phyloP scores from a whole-genome alignment of 2,329 filamentous ascomycete species.

The Ophiocordyceps camponoti-rufipedis region DNA sequence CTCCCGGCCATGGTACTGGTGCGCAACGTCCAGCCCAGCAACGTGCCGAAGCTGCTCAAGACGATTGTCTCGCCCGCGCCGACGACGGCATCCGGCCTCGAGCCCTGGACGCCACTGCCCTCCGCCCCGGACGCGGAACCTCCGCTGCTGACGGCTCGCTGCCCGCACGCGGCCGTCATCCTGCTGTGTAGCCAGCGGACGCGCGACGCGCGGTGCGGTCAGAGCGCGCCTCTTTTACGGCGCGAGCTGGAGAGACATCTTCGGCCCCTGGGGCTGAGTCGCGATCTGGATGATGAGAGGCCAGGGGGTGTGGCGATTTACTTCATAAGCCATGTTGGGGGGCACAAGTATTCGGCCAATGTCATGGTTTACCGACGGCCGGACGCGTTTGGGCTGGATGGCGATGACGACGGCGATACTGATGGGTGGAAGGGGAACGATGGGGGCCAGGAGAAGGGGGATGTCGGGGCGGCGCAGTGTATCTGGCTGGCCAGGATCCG shows the following conservation, averaged over 20 bases:
- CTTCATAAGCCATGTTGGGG: conserved; percentile 90
- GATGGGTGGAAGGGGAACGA: conserved; percentile 11
- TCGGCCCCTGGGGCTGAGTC: conserved; percentile 64
- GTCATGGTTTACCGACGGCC: conserved; percentile 71
- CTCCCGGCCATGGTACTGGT: conserved; percentile 72
- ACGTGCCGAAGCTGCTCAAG: conserved; percentile 53
- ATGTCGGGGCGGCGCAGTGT: conserved; percentile 57
- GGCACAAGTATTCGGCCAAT: conserved; percentile 92
- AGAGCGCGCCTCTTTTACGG: conserved; percentile 76
- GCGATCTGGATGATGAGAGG: conserved; percentile 74
- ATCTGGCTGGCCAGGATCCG: conserved; percentile 78
- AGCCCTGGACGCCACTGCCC: conserved; percentile 4
- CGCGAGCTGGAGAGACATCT: conserved; percentile 82
- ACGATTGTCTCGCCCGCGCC: conserved; percentile 52
- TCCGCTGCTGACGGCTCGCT: conserved; percentile 24
- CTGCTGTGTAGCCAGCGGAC: conserved; percentile 88
- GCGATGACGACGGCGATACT: conserved; percentile 8
- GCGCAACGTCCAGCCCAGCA: conserved; percentile 63
- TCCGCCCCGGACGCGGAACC: not conserved
- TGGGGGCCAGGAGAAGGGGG: conserved; percentile 10
- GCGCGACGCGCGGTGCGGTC: conserved; percentile 87
- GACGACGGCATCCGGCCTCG: conserved; percentile 52
- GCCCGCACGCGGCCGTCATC: conserved; percentile 71
- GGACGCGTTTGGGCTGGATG: conserved; percentile 37
- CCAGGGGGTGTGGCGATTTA: conserved; percentile 89